Conservation (phyloP, 352 stramenopile genomes). For the Hyaloperonospora brassicae region DNA sequence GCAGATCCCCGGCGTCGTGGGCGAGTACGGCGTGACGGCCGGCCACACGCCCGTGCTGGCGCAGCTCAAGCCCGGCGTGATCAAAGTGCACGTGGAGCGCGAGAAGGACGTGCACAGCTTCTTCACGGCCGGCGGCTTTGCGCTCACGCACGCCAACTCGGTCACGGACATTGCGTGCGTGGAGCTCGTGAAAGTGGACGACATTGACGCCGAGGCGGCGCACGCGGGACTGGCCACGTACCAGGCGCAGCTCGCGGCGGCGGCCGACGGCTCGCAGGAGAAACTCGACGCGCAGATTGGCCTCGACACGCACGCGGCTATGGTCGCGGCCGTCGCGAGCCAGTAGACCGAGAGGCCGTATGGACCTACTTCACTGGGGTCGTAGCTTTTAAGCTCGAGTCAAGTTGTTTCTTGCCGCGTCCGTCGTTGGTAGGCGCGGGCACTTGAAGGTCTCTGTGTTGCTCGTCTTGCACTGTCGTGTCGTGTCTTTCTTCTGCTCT, state of each 20-base stretch:
- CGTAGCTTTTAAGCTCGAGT: no score
- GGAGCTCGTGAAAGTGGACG: slow-evolving; percentile 94
- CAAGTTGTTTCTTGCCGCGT: no score
- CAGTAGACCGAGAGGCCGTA: no score
- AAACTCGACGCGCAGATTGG: slow-evolving; percentile 94
- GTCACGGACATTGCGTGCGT: slow-evolving; percentile 95
- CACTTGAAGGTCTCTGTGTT: no score
- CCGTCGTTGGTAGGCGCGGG: no score
- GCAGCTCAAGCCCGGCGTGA: slow-evolving; percentile 95
- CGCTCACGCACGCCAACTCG: slow-evolving; percentile 93
- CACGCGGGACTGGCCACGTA: slow-evolving; percentile 87
- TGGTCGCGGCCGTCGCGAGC: slow-evolving; percentile 83
- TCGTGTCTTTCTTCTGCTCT: no score
- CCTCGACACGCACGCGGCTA: slow-evolving; percentile 90
- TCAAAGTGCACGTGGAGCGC: slow-evolving; percentile 78
- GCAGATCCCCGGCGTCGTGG: slow-evolving; percentile 91
- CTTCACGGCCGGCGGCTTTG: slow-evolving; percentile 96
- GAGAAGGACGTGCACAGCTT: slow-evolving; percentile 92
- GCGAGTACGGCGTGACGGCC: slow-evolving; percentile 96
- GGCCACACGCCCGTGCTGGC: slow-evolving; percentile 95
- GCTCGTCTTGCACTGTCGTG: no score
- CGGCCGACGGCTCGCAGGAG: slow-evolving; percentile 81
- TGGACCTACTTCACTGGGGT: no score
- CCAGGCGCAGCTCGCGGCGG: slow-evolving; percentile 76
- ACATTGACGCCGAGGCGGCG: slow-evolving; percentile 89